A percentile compares a stretch with the other conserved stretches of the same genome.
phyloP scores from a whole-genome alignment of 2,329 filamentous ascomycete species.

The Pezicula radicicola region DNA sequence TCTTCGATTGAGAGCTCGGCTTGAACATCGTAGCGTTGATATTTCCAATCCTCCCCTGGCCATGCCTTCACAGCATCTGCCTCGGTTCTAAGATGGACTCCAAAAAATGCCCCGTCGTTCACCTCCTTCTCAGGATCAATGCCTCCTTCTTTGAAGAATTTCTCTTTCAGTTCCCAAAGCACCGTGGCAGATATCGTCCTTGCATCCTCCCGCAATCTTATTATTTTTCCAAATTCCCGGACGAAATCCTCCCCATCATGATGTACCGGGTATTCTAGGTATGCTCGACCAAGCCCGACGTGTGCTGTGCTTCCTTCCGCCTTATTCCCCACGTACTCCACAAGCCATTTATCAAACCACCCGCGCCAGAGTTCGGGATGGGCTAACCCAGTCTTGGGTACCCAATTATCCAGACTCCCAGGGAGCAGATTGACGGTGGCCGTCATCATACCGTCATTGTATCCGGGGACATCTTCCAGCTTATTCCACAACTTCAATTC shows the following conservation, averaged over 20 bases:
- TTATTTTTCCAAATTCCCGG: slow-evolving; percentile 33
- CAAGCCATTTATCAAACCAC: not conserved
- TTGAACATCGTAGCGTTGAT: slow-evolving; percentile 9
- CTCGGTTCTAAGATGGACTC: slow-evolving; percentile 16
- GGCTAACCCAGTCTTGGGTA: not conserved
- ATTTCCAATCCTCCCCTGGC: slow-evolving; percentile 10
- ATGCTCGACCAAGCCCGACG: slow-evolving; percentile 25
- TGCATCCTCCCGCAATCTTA: slow-evolving; percentile 22
- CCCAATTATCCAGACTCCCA: not conserved
- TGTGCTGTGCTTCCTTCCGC: too few relatives aligned
- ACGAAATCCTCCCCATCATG: slow-evolving; percentile 29
- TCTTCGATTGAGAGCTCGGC: slow-evolving; percentile 8
- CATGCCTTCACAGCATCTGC: slow-evolving; percentile 13
- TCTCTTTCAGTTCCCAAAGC: slow-evolving; percentile 24
- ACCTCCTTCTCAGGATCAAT: slow-evolving; percentile 23
- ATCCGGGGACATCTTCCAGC: not conserved
- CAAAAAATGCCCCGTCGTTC: slow-evolving; percentile 5
- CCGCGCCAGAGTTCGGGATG: not conserved
- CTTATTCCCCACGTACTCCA: not conserved
- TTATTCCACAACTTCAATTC: not conserved
- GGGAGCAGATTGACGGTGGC: not conserved
- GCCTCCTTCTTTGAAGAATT: slow-evolving; percentile 7
- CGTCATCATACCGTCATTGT: not conserved
- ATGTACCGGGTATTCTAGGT: slow-evolving; percentile 32
- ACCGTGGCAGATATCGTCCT: slow-evolving; percentile 24